Evolutionary conservation across 441 rosid genomes (phyloP), one percentile per base, ranked within the genome.

Genomic region (Daphne laureola): DNA sequence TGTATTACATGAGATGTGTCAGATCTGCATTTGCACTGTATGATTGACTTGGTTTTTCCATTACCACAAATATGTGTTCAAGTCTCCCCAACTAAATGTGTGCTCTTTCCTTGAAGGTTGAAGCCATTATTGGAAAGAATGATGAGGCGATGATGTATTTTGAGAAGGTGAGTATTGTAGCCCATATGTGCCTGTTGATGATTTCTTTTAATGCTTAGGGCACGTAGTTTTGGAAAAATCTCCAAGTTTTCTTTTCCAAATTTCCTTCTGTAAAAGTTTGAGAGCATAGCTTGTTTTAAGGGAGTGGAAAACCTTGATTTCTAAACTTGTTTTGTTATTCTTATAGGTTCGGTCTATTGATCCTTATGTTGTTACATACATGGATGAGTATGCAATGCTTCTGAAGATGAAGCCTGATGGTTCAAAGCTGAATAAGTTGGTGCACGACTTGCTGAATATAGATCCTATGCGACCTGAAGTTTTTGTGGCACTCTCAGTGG

Each of bases 301-400:
- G 25, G 25, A 21, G 25, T 21, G 25, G 25, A 21, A 21, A 21
- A 4, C 46, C 13, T 14, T 26, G 9, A 16, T 43, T 43, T 26
- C 12, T 27, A 17, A 31, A 51, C 27, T 38, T 47, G 18, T 15
- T 38, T 63, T 38, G 56, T 58, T 31, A 47, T 66, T 54, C 69
- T 58, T 78, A 54, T 75, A 93, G 98, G 97, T 87, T 71, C 90
- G 90, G 46, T 80, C 86, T 68, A 75, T 84, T 70, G 98, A 93
- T 80, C 98, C 98, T 21, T 83, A 77, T 68, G 69, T 89, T 18
- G 58, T 81, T 46, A 87, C 89, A 46, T 89, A 83, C 60, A 93
- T 89, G 98, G 97, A 93, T 61, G 97, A 93, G 84, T 89, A 84
- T 71, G 98, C 98, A 5, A 84, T 89, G 87, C 95, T 93, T 70